Percentiles rank a stretch among this genome's conserved stretches.
These are phyloP conservation scores for Tolypocladium ovalisporum DNA, from an alignment of 2,329 filamentous ascomycete species.

Conservation along the genomic window DNA sequence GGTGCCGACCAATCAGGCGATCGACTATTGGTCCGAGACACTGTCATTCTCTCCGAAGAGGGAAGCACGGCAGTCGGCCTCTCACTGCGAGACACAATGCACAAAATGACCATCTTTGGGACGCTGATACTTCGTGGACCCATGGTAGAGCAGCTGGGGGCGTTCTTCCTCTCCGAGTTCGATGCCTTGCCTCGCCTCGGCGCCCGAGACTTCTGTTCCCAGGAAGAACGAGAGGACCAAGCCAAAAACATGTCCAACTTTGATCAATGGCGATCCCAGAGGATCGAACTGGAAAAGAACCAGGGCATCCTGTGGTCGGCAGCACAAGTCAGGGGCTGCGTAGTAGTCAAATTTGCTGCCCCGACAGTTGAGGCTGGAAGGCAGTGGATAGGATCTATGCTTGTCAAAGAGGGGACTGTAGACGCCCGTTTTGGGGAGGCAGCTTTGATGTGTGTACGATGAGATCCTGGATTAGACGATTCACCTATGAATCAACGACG, in stretches of 20 bases:
- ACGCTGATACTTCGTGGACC: constrained; percentile 75
- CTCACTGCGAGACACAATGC: constrained; percentile 52
- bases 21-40: constrained; percentile 73
- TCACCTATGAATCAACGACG: neutral
- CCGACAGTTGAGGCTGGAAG: constrained; percentile 70
- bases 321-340: constrained; percentile 68
- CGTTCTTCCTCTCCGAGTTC: constrained; percentile 75
- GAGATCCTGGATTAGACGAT: neutral
- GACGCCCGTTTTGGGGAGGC: constrained; percentile 65
- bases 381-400: constrained; percentile 67
- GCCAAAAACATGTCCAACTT: constrained; percentile 24
- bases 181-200: constrained; percentile 70
- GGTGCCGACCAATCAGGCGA: constrained; percentile 20
- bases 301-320: constrained; percentile 70
- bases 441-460: constrained; percentile 59
- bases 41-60: constrained; percentile 60
- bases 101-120: constrained; percentile 66
- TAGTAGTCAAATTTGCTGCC: constrained; percentile 85
- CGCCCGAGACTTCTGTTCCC: constrained; percentile 60
- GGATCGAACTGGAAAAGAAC: constrained; percentile 46
- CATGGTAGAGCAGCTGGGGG: constrained; percentile 51
- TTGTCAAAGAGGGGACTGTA: constrained; percentile 64
- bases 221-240: constrained; percentile 33
- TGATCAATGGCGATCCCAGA: constrained; percentile 41
- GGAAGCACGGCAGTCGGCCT: constrained; percentile 26